Evolutionary conservation across 148 eudicot genomes (phyloP), one percentile per base, ranked within the genome.

Genomic region (Diospyros lotus): DNA sequence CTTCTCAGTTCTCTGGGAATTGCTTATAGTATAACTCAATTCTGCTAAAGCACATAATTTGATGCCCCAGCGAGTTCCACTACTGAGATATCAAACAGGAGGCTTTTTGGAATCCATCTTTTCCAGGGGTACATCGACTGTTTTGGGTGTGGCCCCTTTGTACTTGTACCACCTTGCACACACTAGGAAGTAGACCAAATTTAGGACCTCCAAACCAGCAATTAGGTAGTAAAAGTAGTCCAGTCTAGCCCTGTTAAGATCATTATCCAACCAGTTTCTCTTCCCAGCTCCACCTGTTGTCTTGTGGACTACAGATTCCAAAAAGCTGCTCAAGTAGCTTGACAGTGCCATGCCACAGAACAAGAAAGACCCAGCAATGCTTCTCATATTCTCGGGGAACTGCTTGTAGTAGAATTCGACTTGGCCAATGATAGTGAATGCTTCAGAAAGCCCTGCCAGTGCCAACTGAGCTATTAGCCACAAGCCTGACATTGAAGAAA

Each of bases 151-250:
- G 52, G 58, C 61, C 13, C 79, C 89, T 75, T 86, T 87, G 77
- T 89, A 91, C 76, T 81, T 89, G 65, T 89, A 91, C 96, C 96
- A 87, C 67, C 79, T 87, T 5, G 96, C 89, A 66, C 86, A 83
- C 17, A 82, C 73, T 40, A 91, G 13, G 66, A 89, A 91, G 52
- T 84, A 86, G 1, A 68, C 58, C 39, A 91, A 72, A 56, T 91
- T 89, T 0, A 83, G 9, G 12, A 84, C 48, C 76, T 80, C 79
- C 54, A 91, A 28, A 41, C 67, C 88, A 52, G 91, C 91, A 78
- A 86, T 50, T 6, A 87, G 48, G 66, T 76, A 87, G 73, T 89
- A 91, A 66, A 87, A 87, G 54, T 78, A 84, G 63, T 91, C 96
- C 70, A 91, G 75, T 60, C 81, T 86, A 65, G 86, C 93, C 58